These are phyloP conservation scores for Chytriomyces confervae DNA, from an alignment of 192 early-diverging fungal species.

Conservation along the genomic window DNA sequence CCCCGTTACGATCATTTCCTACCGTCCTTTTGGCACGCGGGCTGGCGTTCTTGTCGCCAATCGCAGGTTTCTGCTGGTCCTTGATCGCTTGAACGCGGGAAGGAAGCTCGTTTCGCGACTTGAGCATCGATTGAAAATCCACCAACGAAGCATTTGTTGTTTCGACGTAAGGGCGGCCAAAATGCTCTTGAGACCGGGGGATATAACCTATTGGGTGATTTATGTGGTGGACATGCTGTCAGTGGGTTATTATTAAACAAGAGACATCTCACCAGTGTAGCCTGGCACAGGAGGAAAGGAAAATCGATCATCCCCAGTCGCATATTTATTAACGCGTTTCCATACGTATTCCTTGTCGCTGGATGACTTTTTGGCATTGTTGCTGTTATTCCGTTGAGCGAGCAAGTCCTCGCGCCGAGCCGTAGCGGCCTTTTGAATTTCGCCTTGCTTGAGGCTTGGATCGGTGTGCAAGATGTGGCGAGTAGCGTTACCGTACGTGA, in stretches of 20 bases:
- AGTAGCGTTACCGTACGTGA: slow-evolving; percentile 63
- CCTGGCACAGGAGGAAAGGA: slow-evolving; percentile 65
- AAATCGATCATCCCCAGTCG: slow-evolving; percentile 61
- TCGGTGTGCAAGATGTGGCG: slow-evolving; percentile 58
- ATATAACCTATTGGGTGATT: slow-evolving; percentile 49
- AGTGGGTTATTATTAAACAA: background rate
- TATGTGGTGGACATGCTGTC: background rate
- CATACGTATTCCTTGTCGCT: slow-evolving; percentile 48
- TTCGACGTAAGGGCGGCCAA: slow-evolving; percentile 63
- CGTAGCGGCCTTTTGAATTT: slow-evolving; percentile 48
- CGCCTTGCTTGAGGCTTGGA: slow-evolving; percentile 56
- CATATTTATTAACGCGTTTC: slow-evolving; percentile 50
- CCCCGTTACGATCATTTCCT: background rate
- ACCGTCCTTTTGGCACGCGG: background rate
- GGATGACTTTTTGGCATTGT: slow-evolving; percentile 2
- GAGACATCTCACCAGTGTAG: slow-evolving; percentile 54
- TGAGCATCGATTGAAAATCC: slow-evolving; percentile 57
- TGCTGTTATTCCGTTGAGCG: slow-evolving; percentile 16
- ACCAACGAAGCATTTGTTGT: slow-evolving; percentile 55
- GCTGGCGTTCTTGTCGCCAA: slow-evolving; percentile 9
- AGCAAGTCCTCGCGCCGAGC: slow-evolving; percentile 29
- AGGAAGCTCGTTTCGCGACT: slow-evolving; percentile 54
- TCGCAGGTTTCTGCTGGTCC: slow-evolving; percentile 34
- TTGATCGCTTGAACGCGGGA: slow-evolving; percentile 51
- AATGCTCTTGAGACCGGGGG: slow-evolving; percentile 62